Percentiles rank a stretch among this genome's conserved stretches.
These are phyloP conservation scores for Lippia alba DNA, from an alignment of 305 asterid genomes.

Conservation along the genomic window DNA sequence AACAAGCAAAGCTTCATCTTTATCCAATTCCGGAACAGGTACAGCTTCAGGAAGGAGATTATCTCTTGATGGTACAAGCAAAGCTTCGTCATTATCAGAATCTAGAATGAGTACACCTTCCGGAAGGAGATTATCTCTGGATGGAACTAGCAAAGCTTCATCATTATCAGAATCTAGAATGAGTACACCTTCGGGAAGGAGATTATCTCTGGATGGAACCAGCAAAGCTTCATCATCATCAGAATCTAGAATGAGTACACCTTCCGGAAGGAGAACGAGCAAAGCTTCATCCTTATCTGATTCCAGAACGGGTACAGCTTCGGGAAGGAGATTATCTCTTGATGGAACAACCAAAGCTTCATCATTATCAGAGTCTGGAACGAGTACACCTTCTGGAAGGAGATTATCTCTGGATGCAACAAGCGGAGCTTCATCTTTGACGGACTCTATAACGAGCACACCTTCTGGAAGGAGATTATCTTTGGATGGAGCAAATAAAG, in stretches of 20 bases:
- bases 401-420: neutral
- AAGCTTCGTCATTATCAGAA: slow-evolving; percentile 22
- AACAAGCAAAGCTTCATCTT: neutral
- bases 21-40: neutral
- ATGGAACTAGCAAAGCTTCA: neutral
- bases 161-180: neutral
- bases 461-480: neutral
- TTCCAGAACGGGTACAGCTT: too few species aligned
- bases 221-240: neutral
- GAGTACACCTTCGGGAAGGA: neutral
- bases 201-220: neutral
- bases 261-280: slow-evolving; percentile 11
- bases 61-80: slow-evolving; percentile 63
- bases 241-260: neutral
- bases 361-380: neutral
- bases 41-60: slow-evolving; percentile 48
- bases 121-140: neutral
- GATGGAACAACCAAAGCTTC: neutral
- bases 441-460: neutral
- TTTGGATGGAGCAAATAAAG: neutral
- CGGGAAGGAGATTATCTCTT: neutral
- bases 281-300: slow-evolving; percentile 34
- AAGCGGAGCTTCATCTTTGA: neutral
- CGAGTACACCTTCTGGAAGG: neutral
- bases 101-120: neutral